Conservation (phyloP, 495 filamentous ascomycete genomes). For the Parathielavia appendiculata region DNA sequence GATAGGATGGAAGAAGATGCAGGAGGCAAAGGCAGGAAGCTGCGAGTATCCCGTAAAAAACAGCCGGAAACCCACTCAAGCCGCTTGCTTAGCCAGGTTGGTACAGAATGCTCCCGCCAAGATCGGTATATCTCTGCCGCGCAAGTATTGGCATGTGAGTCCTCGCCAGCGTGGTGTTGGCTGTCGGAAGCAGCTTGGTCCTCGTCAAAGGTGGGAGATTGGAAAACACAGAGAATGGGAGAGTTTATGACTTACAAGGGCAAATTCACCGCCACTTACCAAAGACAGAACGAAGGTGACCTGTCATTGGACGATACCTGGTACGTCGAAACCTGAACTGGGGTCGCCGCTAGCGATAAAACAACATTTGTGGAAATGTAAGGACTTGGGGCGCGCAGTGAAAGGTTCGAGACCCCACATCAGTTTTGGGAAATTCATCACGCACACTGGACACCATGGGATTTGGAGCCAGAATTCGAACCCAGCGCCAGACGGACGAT, state of each 20-base stretch:
- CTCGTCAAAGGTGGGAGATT: neutral
- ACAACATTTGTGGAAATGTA: no score
- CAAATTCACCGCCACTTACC: slow-evolving; percentile 1
- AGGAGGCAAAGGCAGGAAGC: neutral
- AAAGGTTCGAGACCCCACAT: neutral
- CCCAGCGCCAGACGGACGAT: neutral
- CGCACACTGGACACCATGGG: slow-evolving; percentile 9
- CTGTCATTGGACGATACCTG: slow-evolving; percentile 5
- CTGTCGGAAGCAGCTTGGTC: neutral
- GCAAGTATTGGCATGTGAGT: neutral
- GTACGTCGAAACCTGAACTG: no score
- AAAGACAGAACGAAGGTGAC: slow-evolving; percentile 6
- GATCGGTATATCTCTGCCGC: slow-evolving; percentile 2
- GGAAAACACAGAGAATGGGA: no score
- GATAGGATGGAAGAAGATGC: neutral
- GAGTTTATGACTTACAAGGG: no score
- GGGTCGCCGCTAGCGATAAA: no score
- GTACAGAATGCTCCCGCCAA: slow-evolving; percentile 6
- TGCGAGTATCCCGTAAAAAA: neutral
- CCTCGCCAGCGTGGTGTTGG: neutral
- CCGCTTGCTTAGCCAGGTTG: no score
- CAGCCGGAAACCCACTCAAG: no score
- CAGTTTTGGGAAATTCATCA: slow-evolving; percentile 12
- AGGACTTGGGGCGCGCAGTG: no score
- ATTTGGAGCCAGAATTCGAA: no score